phyloP scores from a whole-genome alignment of 805 yeast species.

The Pichia rugopelliculosa region DNA sequence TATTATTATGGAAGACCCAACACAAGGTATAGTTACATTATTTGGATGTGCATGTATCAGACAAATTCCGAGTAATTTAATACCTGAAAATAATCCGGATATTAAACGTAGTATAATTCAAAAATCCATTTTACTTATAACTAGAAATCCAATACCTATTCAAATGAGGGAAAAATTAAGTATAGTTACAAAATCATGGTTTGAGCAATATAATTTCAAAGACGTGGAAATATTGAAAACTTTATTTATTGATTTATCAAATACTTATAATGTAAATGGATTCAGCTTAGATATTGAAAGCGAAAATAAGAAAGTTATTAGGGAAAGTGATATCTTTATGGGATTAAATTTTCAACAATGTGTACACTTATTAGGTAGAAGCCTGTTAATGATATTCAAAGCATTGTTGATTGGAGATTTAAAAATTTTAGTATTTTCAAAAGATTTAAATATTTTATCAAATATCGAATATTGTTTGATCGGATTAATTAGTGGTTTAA shows the following conservation, averaged over 20 bases:
- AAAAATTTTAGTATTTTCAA: conserved; percentile 67
- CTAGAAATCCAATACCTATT: conserved; percentile 75
- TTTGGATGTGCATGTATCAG: conserved; percentile 94
- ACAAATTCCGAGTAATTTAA: conserved; percentile 60
- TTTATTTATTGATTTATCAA: conserved; percentile 58
- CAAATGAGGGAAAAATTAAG: conserved; percentile 86
- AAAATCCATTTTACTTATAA: conserved; percentile 80
- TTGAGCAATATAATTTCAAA: conserved; percentile 68
- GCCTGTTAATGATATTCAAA: conserved; percentile 63
- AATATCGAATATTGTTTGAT: conserved; percentile 77
- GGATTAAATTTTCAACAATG: conserved; percentile 69
- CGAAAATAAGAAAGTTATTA: conserved; percentile 22
- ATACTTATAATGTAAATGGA: conserved; percentile 30
- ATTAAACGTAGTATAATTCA: conserved; percentile 71
- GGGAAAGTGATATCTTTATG: conserved; percentile 56
- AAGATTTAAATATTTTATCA: conserved; percentile 72
- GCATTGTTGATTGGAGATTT: conserved; percentile 64
- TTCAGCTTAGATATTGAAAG: conserved; percentile 25
- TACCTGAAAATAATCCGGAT: conserved; percentile 32
- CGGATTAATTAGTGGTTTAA: conserved; percentile 73
- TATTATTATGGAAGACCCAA: conserved; percentile 13
- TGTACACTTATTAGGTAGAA: conserved; percentile 48
- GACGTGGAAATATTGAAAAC: conserved; percentile 63
- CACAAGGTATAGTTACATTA: conserved; percentile 48
- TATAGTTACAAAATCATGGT: conserved; percentile 80